These are phyloP conservation scores for Saccharomycopsis sp. DNA, from an alignment of 805 yeast species.

Conservation along the genomic window DNA sequence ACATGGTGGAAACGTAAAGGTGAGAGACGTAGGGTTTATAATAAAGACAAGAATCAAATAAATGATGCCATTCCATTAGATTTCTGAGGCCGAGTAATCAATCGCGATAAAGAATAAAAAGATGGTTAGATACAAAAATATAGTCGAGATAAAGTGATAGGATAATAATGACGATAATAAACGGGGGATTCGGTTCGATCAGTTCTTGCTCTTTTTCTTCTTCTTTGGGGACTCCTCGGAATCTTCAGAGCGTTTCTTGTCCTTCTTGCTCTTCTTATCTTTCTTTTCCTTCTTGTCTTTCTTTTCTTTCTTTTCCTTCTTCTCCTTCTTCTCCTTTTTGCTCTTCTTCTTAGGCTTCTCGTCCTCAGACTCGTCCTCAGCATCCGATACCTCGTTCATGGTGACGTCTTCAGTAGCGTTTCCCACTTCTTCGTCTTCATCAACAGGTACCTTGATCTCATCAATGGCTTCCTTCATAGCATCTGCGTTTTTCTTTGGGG, in stretches of 20 bases:
- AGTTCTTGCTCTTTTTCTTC: conserved; percentile 30
- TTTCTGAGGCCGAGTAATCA: neutral
- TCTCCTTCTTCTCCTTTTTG: conserved; percentile 43
- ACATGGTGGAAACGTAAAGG: neutral
- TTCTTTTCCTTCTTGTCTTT: conserved; percentile 44
- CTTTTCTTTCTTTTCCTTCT: conserved; percentile 45
- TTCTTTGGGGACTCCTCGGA: conserved; percentile 31
- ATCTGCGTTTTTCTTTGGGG: conserved; percentile 93
- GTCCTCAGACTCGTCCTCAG: conserved; percentile 30
- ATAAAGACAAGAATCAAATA: neutral
- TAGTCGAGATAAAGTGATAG: neutral
- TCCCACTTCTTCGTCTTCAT: conserved; percentile 25
- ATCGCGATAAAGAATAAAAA: neutral
- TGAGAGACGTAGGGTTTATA: too few relatives aligned
- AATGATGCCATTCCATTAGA: neutral
- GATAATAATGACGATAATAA: neutral
- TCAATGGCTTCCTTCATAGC: conserved; percentile 91
- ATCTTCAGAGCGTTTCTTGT: conserved; percentile 24
- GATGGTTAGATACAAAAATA: neutral
- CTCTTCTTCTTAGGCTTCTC: conserved; percentile 43
- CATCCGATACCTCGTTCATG: conserved; percentile 27
- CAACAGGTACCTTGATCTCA: conserved; percentile 36
- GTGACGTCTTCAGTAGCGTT: conserved; percentile 29
- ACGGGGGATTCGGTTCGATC: too few relatives aligned
- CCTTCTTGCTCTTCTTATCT: conserved; percentile 28